Conservation (phyloP, 2,329 filamentous ascomycete genomes). For the Xylariomycetidae sp. region DNA sequence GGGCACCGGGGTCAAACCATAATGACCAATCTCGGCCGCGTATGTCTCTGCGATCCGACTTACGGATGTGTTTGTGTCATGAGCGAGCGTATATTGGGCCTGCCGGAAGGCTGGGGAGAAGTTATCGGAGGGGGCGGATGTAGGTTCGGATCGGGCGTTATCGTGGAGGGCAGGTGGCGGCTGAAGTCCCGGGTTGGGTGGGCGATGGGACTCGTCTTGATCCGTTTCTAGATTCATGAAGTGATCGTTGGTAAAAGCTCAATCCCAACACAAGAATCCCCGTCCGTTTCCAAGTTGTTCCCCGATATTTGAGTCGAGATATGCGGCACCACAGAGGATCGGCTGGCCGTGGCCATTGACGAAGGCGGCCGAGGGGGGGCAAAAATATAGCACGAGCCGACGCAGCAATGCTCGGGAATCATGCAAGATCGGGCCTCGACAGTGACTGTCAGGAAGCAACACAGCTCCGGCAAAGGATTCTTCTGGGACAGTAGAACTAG, state of each 20-base stretch:
- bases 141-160: constrained; percentile 15
- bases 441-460: too few species aligned
- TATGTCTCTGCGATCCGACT: constrained; percentile 19
- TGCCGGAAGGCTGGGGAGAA: constrained; percentile 18
- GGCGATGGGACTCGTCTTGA: constrained; percentile 17
- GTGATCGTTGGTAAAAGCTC: constrained; percentile 12
- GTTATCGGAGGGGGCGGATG: constrained; percentile 13
- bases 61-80: constrained; percentile 17
- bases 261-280: constrained; percentile 16
- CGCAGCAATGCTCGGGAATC: too few species aligned
- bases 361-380: constrained; percentile 11
- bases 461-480: too few species aligned
- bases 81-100: constrained; percentile 14
- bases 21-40: constrained; percentile 21
- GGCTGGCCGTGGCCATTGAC: constrained; percentile 26
- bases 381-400: too few species aligned
- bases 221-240: constrained; percentile 28
- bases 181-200: constrained; percentile 17
- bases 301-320: constrained; percentile 19
- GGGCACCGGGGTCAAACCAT: constrained; percentile 24
- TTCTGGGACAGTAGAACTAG: too few species aligned
- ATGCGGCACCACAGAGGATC: constrained; percentile 14
- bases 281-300: constrained; percentile 14
- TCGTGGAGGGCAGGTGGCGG: constrained; percentile 16
- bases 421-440: constrained; percentile 2